Base-by-base conservation (phyloP, 2,329 filamentous ascomycete genomes). In the Pestalotiopsis sp. region DNA sequence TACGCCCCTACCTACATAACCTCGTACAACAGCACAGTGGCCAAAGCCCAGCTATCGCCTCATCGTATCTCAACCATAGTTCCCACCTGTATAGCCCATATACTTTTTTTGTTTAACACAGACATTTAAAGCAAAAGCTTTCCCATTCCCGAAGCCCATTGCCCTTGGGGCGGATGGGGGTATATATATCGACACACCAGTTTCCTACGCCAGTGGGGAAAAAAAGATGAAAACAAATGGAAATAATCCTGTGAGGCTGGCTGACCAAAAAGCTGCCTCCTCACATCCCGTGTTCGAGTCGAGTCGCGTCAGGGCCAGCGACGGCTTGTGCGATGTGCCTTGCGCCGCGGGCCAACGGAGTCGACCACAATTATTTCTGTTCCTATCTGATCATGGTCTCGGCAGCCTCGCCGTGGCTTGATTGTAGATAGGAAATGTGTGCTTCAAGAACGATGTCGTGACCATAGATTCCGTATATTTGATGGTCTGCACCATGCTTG, bases 181-280 rank as follows among this genome's bases (percentile, higher is more conserved):
- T 62, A 49, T 64, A 64, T 64, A 64, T 64, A 64, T 38, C 61
- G 23, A 49, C 39, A 62, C 59, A 64, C 61, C 61, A 45, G 49
- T 41, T 25, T 64, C 61, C 61, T 64, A 20, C 61, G 61, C 61
- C 61, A 7, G n/a, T 20, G 36, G 36, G 12, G 39, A 39, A 62
- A 62, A 41, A 20, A 39, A 62, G 7, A 59, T 38, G 23, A 39
- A 23, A 61, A 31, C 59, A 61, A 61, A 38, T 25, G 31, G 31
- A 38, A 36, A 41, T 62, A 62, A 27, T 41, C 59, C 36, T 17
- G 14, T 20, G 13, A 62, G 31, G 6, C 23, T n/a, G 31, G 6
- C 14, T 39, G 13, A 11, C 23, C 4, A 7, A 39, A 20, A 12
- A 5, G 11, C 59, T 27, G 59, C 23, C 23, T 14, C 17, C 17